Conservation (phyloP, 495 filamentous ascomycete species). For the Penicillium pulvis region DNA sequence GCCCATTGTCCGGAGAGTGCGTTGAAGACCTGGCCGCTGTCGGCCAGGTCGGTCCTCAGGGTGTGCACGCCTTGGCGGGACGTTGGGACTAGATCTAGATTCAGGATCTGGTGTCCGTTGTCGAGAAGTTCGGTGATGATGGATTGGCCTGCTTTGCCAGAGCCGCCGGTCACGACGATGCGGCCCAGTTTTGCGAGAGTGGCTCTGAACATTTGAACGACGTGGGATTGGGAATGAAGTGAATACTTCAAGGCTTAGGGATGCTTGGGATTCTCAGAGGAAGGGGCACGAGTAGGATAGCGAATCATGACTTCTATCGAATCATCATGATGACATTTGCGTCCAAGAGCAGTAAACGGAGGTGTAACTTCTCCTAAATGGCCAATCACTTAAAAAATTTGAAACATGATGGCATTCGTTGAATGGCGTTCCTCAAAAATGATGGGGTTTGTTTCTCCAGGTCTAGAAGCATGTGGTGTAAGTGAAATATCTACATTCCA, state of each 20-base stretch:
- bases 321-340: conserved; percentile 33
- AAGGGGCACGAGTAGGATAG: background rate
- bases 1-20: conserved; percentile 56
- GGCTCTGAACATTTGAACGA: background rate
- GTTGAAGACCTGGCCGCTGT: conserved; percentile 61
- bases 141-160: conserved; percentile 61
- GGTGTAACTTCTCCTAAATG: background rate
- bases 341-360: background rate
- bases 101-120: conserved; percentile 56
- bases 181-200: conserved; percentile 27
- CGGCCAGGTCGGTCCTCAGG: conserved; percentile 58
- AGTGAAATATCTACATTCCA: no score
- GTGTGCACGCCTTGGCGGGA: conserved; percentile 53
- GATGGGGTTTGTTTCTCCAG: no score
- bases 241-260: background rate
- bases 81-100: conserved; percentile 53
- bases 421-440: no score
- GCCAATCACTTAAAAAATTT: background rate
- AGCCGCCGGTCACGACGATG: conserved; percentile 60
- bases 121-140: conserved; percentile 55
- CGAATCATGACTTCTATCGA: conserved; percentile 17
- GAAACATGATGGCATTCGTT: no score
- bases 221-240: no score
- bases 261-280: background rate
- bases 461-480: no score